Evolutionary conservation across 257 asterid species (phyloP).

Genomic region (Lithospermum erythrorhizon): DNA sequence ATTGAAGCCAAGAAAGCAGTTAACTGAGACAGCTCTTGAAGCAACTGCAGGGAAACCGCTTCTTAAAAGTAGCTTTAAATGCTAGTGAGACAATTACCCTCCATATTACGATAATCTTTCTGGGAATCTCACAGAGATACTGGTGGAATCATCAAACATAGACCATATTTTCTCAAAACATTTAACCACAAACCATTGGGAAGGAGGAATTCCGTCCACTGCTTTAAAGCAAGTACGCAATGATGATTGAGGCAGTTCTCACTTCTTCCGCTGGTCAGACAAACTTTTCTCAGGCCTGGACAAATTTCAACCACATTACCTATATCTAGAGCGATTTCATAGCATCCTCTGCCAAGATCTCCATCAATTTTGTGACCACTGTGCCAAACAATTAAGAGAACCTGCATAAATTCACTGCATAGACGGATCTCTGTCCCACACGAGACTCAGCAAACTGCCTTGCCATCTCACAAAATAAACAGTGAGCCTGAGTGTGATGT

Average conservation of each 20-base stretch:
- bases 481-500: slow-evolving; percentile 73
- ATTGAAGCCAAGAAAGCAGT: slow-evolving; percentile 81
- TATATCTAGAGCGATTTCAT: slow-evolving; percentile 58
- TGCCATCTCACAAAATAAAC: slow-evolving; percentile 62
- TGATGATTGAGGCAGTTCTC: slow-evolving; percentile 68
- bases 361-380: slow-evolving; percentile 73
- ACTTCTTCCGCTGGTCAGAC: slow-evolving; percentile 96
- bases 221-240: slow-evolving; percentile 65
- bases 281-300: slow-evolving; percentile 76
- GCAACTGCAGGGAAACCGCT: slow-evolving; percentile 49
- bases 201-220: slow-evolving; percentile 49
- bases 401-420: slow-evolving; percentile 73
- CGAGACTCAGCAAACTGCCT: slow-evolving; percentile 96
- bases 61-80: slow-evolving; percentile 53
- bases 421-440: slow-evolving; percentile 68
- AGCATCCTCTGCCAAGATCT: slow-evolving; percentile 55
- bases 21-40: slow-evolving; percentile 44
- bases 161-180: slow-evolving; percentile 83
- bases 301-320: slow-evolving; percentile 96
- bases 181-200: slow-evolving; percentile 56
- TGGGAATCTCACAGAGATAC: no score
- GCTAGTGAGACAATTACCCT: slow-evolving; percentile 85
- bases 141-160: slow-evolving; percentile 78
- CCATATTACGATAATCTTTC: slow-evolving; percentile 77
- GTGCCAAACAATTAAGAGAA: slow-evolving; percentile 51